These are phyloP conservation scores for Rubus idaeus DNA, from an alignment of 306 rosid species.

Conservation along the genomic window DNA sequence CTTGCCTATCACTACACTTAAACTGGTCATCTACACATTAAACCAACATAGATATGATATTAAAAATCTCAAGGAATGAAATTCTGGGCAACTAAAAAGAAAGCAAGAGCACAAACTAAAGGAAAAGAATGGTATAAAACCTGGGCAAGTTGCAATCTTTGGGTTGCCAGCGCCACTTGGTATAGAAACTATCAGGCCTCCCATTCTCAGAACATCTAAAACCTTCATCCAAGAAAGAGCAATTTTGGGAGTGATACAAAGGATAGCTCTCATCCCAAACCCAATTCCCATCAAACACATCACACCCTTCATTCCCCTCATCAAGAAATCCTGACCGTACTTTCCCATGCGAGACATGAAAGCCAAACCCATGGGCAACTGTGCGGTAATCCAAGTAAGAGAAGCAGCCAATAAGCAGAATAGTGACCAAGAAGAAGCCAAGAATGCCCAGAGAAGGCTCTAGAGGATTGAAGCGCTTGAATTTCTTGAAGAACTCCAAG, in stretches of 20 bases:
- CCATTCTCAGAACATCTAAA: slow-evolving; percentile 77
- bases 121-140: slow-evolving; percentile 27
- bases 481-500: slow-evolving; percentile 50
- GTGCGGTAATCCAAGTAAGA: slow-evolving; percentile 51
- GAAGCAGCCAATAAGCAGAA: slow-evolving; percentile 53
- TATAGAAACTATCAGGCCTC: slow-evolving; percentile 63
- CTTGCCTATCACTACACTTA: background rate
- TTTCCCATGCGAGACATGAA: slow-evolving; percentile 24
- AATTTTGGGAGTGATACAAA: slow-evolving; percentile 57
- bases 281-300: slow-evolving; percentile 80
- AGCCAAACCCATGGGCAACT: slow-evolving; percentile 29
- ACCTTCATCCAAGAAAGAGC: slow-evolving; percentile 71
- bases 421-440: slow-evolving; percentile 45
- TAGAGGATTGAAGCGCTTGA: slow-evolving; percentile 59
- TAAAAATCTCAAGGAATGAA: background rate
- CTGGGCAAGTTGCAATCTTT: slow-evolving; percentile 81
- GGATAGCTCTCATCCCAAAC: slow-evolving; percentile 91
- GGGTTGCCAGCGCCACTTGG: slow-evolving; percentile 97
- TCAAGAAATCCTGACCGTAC: slow-evolving; percentile 46
- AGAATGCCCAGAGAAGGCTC: slow-evolving; percentile 51
- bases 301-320: slow-evolving; percentile 48
- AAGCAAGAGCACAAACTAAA: background rate
- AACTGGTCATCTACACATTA: background rate
- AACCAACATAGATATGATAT: background rate
- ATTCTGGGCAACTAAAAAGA: slow-evolving; percentile 19